Evolutionary conservation across 2,329 filamentous ascomycete species (phyloP).

Genomic region (Albophoma yamanashiensis): DNA sequence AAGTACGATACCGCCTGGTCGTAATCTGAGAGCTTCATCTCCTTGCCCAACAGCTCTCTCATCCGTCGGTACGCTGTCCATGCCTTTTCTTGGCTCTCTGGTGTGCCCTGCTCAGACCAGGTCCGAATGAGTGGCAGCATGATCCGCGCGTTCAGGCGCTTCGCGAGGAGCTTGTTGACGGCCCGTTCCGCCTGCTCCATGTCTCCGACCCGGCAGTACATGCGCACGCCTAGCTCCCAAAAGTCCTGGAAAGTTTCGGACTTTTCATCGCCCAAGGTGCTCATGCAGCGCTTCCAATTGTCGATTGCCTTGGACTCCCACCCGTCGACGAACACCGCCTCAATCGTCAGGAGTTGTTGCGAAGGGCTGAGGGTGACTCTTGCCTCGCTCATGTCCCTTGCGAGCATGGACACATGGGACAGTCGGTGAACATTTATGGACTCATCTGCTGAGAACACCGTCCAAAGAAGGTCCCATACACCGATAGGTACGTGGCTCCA

Average conservation of each 20-base stretch:
- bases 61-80: constrained; percentile 59
- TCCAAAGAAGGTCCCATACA: constrained; percentile 58
- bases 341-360: constrained; percentile 57
- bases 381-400: constrained; percentile 54
- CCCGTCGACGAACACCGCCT: constrained; percentile 55
- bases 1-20: constrained; percentile 64
- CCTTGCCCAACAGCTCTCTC: constrained; percentile 44
- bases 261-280: constrained; percentile 35
- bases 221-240: constrained; percentile 56
- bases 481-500: constrained; percentile 47
- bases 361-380: constrained; percentile 41
- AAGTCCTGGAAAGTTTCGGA: constrained; percentile 39
- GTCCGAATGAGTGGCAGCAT: constrained; percentile 60
- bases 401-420: constrained; percentile 48
- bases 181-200: constrained; percentile 47
- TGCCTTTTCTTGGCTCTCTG: constrained; percentile 40
- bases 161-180: constrained; percentile 40
- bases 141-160: constrained; percentile 40
- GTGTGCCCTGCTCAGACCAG: constrained; percentile 42
- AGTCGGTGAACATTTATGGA: constrained; percentile 43
- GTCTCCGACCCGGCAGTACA: constrained; percentile 49
- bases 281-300: constrained; percentile 49
- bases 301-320: constrained; percentile 49
- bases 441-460: constrained; percentile 42
- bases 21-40: constrained; percentile 63